These are phyloP conservation scores for Trichoderma sp. DNA, from an alignment of 2,329 filamentous ascomycete species.

Conservation along the genomic window DNA sequence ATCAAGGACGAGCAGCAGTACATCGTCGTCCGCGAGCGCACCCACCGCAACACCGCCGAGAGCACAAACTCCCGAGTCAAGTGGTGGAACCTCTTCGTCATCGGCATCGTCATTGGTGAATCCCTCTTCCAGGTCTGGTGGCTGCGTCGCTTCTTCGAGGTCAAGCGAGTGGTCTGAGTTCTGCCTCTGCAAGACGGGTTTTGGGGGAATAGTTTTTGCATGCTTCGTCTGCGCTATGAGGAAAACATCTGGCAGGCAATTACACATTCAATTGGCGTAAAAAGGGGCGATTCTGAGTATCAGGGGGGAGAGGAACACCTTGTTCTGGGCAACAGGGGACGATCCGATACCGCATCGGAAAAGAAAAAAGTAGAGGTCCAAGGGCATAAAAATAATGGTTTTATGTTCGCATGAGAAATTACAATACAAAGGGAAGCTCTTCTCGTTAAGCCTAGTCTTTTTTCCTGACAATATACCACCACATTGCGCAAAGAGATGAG, in stretches of 20 bases:
- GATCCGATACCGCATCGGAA: background rate
- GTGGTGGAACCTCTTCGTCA: constrained; percentile 99
- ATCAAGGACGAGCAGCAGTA: constrained; percentile 98
- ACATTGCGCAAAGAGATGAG: background rate
- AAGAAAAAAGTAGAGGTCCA: background rate
- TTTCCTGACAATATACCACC: background rate
- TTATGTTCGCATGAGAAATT: background rate
- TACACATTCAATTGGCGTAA: constrained; percentile 25
- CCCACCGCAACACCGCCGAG: constrained; percentile 96
- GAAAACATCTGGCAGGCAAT: background rate
- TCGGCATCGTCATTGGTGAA: constrained; percentile 83
- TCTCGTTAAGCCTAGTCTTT: background rate
- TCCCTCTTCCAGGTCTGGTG: constrained; percentile 99
- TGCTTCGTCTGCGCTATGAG: background rate
- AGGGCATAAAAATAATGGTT: constrained; percentile 8
- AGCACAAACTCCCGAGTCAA: constrained; percentile 97
- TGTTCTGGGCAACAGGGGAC: background rate
- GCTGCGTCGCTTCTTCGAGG: constrained; percentile 97
- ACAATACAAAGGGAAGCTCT: background rate
- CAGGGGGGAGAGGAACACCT: background rate
- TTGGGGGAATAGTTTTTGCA: background rate
- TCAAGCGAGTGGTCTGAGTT: constrained; percentile 62
- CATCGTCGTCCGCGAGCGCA: constrained; percentile 91
- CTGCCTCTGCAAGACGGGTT: background rate
- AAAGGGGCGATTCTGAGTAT: constrained; percentile 16